These are phyloP conservation scores for Aspergillus quadricinctus DNA, from an alignment of 2,329 filamentous ascomycete species.

Conservation along the genomic window DNA sequence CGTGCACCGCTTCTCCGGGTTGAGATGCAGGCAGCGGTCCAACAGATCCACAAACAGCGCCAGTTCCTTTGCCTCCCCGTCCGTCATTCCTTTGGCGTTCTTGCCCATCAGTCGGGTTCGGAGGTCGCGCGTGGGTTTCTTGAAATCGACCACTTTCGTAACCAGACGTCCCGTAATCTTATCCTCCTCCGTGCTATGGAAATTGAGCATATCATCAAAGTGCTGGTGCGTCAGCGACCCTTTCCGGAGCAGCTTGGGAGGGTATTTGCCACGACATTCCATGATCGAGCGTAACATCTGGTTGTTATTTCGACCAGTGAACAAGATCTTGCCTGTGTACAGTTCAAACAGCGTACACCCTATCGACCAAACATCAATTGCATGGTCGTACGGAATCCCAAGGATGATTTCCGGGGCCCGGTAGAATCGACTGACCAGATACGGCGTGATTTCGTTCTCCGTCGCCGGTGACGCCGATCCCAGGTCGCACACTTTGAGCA, in stretches of 20 bases:
- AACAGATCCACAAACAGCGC: slow-evolving; percentile 81
- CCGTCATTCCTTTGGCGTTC: slow-evolving; percentile 68
- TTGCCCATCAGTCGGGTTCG: slow-evolving; percentile 70
- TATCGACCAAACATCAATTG: slow-evolving; percentile 96
- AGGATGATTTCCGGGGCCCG: slow-evolving; percentile 95
- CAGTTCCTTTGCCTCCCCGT: slow-evolving; percentile 71
- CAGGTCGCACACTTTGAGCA: slow-evolving; percentile 92
- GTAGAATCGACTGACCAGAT: slow-evolving; percentile 95
- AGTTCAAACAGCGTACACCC: slow-evolving; percentile 96
- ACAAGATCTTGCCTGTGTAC: slow-evolving; percentile 95
- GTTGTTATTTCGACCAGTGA: slow-evolving; percentile 93
- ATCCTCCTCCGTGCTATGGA: slow-evolving; percentile 79
- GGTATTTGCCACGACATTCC: slow-evolving; percentile 90
- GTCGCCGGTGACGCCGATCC: slow-evolving; percentile 91
- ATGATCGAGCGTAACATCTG: slow-evolving; percentile 97
- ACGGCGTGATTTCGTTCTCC: slow-evolving; percentile 89
- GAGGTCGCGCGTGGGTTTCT: slow-evolving; percentile 75
- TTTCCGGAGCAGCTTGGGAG: slow-evolving; percentile 79
- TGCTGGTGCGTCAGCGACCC: slow-evolving; percentile 71
- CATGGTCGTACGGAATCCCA: slow-evolving; percentile 91
- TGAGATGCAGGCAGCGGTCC: slow-evolving; percentile 81
- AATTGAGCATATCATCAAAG: slow-evolving; percentile 81
- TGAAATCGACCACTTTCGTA: slow-evolving; percentile 43
- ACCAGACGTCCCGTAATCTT: slow-evolving; percentile 77
- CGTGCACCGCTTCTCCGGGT: slow-evolving; percentile 87